phyloP scores from a whole-genome alignment of 148 eudicot species.

The Cornus controversa region DNA sequence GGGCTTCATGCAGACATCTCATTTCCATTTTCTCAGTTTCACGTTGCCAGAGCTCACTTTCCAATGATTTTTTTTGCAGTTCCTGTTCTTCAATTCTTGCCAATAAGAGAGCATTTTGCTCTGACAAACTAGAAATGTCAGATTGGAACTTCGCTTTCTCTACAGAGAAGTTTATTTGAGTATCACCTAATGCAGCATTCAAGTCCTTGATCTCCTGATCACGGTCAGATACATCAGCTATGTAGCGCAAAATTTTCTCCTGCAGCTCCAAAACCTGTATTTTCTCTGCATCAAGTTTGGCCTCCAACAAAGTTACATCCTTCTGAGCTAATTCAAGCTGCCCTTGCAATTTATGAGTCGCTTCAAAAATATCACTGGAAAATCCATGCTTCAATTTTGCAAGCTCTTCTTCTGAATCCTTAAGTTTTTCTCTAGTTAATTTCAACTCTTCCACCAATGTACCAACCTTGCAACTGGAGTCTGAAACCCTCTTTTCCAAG shows the following conservation, averaged over 20 bases:
- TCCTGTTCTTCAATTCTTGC: constrained; percentile 34
- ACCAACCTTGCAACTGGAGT: constrained; percentile 26
- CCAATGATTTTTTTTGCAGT: constrained; percentile 28
- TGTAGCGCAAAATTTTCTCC: constrained; percentile 31
- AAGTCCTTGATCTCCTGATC: constrained; percentile 46
- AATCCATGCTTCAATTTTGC: constrained; percentile 23
- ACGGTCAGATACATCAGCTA: constrained; percentile 31
- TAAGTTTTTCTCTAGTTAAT: constrained; percentile 34
- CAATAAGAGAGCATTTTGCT: constrained; percentile 31
- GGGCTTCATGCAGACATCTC: constrained; percentile 35
- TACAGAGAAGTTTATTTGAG: constrained; percentile 32
- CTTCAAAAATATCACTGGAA: constrained; percentile 24
- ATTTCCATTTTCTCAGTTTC: constrained; percentile 39
- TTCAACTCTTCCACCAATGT: constrained; percentile 48
- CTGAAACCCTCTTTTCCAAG: constrained; percentile 23
- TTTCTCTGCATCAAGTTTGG: constrained; percentile 52
- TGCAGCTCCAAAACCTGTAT: constrained; percentile 43
- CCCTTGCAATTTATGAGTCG: constrained; percentile 25
- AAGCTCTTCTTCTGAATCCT: constrained; percentile 29
- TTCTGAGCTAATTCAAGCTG: constrained; percentile 40
- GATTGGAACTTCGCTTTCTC: constrained; percentile 46
- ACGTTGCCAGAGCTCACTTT: constrained; percentile 34
- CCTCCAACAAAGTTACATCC: constrained; percentile 30
- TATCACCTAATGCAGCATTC: constrained; percentile 37
- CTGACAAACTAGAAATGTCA: constrained; percentile 37